Conservation (phyloP, 2,329 filamentous ascomycete genomes). For the Ilyonectria sp. region DNA sequence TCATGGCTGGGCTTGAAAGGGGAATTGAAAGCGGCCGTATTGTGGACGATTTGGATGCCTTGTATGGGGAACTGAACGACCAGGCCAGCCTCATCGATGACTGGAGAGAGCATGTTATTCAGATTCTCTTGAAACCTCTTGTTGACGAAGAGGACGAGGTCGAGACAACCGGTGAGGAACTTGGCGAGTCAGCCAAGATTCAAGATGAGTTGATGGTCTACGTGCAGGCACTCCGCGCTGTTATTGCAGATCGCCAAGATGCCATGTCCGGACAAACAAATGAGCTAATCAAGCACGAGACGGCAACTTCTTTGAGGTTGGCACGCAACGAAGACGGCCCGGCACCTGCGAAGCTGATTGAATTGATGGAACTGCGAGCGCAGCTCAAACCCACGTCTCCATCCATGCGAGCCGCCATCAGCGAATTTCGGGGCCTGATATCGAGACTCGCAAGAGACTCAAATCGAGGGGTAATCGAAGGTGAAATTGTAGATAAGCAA, state of each 20-base stretch:
- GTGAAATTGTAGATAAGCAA: conserved; percentile 74
- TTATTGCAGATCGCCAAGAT: conserved; percentile 84
- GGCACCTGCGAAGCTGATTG: conserved; percentile 74
- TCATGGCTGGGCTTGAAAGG: conserved; percentile 64
- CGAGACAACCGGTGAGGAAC: conserved; percentile 90
- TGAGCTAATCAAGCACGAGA: conserved; percentile 81
- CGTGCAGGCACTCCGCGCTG: conserved; percentile 81
- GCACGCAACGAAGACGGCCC: conserved; percentile 78
- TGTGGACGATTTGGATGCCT: conserved; percentile 75
- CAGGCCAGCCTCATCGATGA: conserved; percentile 80
- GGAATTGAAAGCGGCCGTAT: conserved; percentile 82
- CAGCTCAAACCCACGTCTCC: conserved; percentile 67
- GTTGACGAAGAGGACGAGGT: conserved; percentile 84
- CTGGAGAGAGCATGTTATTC: conserved; percentile 82
- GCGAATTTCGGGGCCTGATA: conserved; percentile 78
- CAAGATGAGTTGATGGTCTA: conserved; percentile 94
- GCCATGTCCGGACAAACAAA: conserved; percentile 85
- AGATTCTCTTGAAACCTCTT: conserved; percentile 80
- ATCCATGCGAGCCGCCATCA: conserved; percentile 80
- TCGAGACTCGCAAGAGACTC: conserved; percentile 61
- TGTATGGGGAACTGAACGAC: conserved; percentile 77
- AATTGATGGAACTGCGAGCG: conserved; percentile 65
- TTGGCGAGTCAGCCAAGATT: conserved; percentile 86
- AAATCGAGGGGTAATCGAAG: conserved; percentile 76
- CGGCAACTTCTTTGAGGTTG: conserved; percentile 70